phyloP scores from a whole-genome alignment of 768 basidiomycete species.

The Chalciporus piperatus region DNA sequence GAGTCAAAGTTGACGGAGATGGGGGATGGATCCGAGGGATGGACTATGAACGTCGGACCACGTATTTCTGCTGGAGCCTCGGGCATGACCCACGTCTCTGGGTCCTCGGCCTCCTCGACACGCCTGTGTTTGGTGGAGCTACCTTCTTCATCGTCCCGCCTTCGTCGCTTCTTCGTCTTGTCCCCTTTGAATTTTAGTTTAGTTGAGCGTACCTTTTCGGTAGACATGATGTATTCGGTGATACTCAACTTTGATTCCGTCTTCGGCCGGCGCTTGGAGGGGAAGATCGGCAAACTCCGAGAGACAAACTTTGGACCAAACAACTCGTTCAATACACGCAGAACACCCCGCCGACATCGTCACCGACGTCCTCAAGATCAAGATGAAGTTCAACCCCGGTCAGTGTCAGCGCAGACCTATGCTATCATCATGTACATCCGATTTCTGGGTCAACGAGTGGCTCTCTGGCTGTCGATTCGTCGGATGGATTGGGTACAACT shows the following conservation, averaged over 20 bases:
- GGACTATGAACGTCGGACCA: constrained; percentile 83
- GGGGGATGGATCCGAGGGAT: constrained; percentile 77
- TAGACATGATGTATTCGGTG: constrained; percentile 26
- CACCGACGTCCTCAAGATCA: constrained; percentile 61
- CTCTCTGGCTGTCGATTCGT: constrained; percentile 35
- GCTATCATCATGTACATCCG: constrained; percentile 14
- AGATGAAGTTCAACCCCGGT: constrained; percentile 86
- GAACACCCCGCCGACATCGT: constrained; percentile 40
- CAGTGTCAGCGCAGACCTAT: constrained; percentile 38
- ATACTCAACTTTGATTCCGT: neutral
- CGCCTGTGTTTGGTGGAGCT: constrained; percentile 44
- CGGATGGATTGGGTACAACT: constrained; percentile 49
- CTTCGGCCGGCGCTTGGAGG: neutral
- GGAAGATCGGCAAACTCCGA: constrained; percentile 23
- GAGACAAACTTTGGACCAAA: constrained; percentile 37
- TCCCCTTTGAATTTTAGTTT: constrained; percentile 91
- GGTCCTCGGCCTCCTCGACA: constrained; percentile 58
- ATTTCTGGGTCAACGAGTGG: constrained; percentile 25
- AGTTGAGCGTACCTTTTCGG: constrained; percentile 58
- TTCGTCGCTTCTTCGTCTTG: constrained; percentile 79
- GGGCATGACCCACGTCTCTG: constrained; percentile 79
- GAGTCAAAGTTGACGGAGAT: constrained; percentile 77
- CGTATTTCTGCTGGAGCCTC: constrained; percentile 71
- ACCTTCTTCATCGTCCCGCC: constrained; percentile 51
- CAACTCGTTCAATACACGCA: constrained; percentile 21